phyloP scores from a whole-genome alignment of 345 rosid genomes.

The Moricandia moricandioides region DNA sequence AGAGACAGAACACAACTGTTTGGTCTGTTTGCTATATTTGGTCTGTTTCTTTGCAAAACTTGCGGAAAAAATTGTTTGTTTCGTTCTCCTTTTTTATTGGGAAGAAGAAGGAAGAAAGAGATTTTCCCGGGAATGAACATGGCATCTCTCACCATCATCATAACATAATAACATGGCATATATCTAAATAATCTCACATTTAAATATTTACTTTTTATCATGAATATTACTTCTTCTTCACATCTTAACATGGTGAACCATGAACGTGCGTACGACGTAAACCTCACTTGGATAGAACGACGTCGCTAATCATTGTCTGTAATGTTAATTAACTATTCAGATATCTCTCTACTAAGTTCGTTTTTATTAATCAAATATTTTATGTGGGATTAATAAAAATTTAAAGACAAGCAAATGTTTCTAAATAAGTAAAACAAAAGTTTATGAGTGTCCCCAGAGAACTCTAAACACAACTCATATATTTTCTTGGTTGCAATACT shows the following conservation, averaged over 20 bases:
- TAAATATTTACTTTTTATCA: not conserved
- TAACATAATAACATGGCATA: constrained; percentile 14
- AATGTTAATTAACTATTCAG: not conserved
- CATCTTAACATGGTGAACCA: constrained; percentile 24
- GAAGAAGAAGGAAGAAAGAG: constrained; percentile 17
- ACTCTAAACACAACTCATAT: not conserved
- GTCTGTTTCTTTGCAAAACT: constrained; percentile 1
- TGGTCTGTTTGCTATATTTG: constrained; percentile 20
- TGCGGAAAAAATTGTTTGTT: constrained; percentile 27
- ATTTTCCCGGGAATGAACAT: constrained; percentile 34
- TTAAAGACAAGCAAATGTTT: not conserved
- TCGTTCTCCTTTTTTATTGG: not conserved
- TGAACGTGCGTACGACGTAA: constrained; percentile 35
- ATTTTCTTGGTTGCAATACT: constrained; percentile 14
- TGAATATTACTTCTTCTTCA: no score
- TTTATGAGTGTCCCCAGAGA: not conserved
- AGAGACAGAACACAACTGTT: constrained; percentile 14
- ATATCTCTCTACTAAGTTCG: constrained; percentile 8
- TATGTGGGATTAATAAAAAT: not conserved
- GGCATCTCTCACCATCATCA: not conserved
- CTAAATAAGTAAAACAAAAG: constrained; percentile 12
- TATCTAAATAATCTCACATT: not conserved
- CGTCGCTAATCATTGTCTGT: constrained; percentile 28
- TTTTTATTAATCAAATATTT: constrained; percentile 1
- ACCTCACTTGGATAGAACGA: constrained; percentile 31